phyloP scores from a whole-genome alignment of 139 green algal species.

The Coelastrella sp. region DNA sequence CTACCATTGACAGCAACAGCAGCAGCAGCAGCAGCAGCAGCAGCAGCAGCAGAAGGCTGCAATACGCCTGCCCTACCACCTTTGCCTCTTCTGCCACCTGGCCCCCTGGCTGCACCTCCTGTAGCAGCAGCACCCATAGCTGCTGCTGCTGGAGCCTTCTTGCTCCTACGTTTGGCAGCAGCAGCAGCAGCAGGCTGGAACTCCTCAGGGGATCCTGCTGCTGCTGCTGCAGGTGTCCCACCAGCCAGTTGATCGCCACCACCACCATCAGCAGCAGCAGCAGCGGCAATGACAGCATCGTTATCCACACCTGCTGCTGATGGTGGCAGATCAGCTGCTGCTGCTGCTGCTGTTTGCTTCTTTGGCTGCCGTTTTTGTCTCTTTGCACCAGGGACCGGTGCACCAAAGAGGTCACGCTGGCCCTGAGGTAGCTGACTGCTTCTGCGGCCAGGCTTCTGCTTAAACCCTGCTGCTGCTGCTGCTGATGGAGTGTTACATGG shows the following conservation, averaged over 20 bases:
- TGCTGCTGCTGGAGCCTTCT: neutral
- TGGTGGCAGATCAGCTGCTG: neutral
- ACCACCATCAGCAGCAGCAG: neutral
- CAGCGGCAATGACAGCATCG: neutral
- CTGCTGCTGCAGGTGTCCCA: neutral
- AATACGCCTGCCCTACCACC: neutral
- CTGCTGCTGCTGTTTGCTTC: constrained; percentile 1
- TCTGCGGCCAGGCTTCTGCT: constrained; percentile 2
- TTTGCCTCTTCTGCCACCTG: neutral
- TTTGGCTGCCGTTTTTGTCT: constrained; percentile 21
- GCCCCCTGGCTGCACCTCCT: too few relatives aligned
- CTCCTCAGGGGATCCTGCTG: neutral
- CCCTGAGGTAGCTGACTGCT: neutral
- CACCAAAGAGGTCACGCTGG: constrained; percentile 10
- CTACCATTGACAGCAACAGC: neutral
- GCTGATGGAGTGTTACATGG: too few relatives aligned
- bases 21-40: neutral
- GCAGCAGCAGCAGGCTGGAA: neutral
- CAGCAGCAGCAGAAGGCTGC: neutral
- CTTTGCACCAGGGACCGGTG: neutral
- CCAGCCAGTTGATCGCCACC: too few relatives aligned
- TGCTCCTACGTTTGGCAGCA: neutral
- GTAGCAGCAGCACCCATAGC: too few relatives aligned
- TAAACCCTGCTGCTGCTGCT: too few relatives aligned
- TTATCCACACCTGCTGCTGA: neutral